A percentile compares a stretch with the other conserved stretches of the same genome.
These are phyloP conservation scores for Pseudonectria buxi DNA, from an alignment of 2,329 filamentous ascomycete species.

Conservation along the genomic window DNA sequence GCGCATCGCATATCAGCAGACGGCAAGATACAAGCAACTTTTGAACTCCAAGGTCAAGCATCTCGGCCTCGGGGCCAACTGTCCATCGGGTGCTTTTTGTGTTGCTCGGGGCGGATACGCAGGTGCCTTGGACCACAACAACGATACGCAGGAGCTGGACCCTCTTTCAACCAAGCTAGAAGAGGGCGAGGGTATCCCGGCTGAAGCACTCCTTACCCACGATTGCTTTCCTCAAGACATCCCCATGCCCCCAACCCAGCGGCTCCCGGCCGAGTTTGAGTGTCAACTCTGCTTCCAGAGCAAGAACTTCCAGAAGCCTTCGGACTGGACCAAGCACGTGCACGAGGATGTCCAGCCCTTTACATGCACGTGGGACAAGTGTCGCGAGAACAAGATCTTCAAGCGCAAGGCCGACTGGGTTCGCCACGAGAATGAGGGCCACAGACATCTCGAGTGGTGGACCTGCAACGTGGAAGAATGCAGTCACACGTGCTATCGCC, in stretches of 20 bases:
- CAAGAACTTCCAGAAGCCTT: constrained; percentile 84
- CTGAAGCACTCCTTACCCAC: constrained; percentile 61
- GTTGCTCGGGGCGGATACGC: constrained; percentile 60
- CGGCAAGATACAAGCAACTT: constrained; percentile 70
- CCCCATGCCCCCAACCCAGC: constrained; percentile 69
- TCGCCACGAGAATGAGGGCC: constrained; percentile 84
- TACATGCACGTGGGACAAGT: constrained; percentile 81
- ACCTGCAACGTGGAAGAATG: constrained; percentile 76
- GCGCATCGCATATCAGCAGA: constrained; percentile 75
- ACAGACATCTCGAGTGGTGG: constrained; percentile 89
- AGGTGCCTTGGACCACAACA: constrained; percentile 52
- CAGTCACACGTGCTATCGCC: constrained; percentile 73
- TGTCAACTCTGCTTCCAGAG: constrained; percentile 80
- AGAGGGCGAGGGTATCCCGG: constrained; percentile 60
- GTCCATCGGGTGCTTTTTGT: constrained; percentile 57
- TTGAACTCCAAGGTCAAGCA: constrained; percentile 67
- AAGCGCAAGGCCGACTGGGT: constrained; percentile 97
- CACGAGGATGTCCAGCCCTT: constrained; percentile 92
- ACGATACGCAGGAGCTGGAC: constrained; percentile 54
- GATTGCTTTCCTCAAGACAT: constrained; percentile 77
- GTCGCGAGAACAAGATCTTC: constrained; percentile 81
- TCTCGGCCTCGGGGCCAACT: constrained; percentile 52
- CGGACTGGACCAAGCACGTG: constrained; percentile 95
- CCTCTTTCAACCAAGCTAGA: constrained; percentile 42
- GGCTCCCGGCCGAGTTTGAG: constrained; percentile 80